Evolutionary conservation across 2,329 filamentous ascomycete genomes (phyloP).

Genomic region (Aspergillus brunneoviolaceus): DNA sequence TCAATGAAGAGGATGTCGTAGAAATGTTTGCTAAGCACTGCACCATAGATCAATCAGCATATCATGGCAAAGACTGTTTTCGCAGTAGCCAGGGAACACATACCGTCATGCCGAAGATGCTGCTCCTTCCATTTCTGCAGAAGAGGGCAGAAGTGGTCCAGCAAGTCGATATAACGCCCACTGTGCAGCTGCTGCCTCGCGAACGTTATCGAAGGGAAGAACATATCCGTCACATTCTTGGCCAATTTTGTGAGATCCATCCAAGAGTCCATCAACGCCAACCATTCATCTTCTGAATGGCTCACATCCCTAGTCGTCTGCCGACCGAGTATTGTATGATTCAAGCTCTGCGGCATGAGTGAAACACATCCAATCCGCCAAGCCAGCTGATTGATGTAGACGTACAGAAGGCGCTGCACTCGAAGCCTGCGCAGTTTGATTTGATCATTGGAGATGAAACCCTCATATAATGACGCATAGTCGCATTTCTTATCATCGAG

Average conservation of each 20-base stretch:
- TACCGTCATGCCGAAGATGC: slow-evolving; percentile 34
- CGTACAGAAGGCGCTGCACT: slow-evolving; percentile 42
- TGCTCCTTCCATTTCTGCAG: slow-evolving; percentile 40
- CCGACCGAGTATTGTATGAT: slow-evolving; percentile 33
- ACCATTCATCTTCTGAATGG: slow-evolving; percentile 48
- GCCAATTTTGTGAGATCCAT: slow-evolving; percentile 50
- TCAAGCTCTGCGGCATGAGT: slow-evolving; percentile 49
- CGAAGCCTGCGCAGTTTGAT: slow-evolving; percentile 35
- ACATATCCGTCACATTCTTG: slow-evolving; percentile 54
- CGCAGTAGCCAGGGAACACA: neutral
- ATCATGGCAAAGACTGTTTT: neutral
- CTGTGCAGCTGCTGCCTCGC: slow-evolving; percentile 41
- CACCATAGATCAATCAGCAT: neutral
- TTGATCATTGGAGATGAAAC: slow-evolving; percentile 30
- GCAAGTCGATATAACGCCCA: slow-evolving; percentile 52
- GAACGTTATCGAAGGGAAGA: slow-evolving; percentile 47
- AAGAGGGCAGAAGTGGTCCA: slow-evolving; percentile 43
- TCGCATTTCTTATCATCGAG: slow-evolving; percentile 37
- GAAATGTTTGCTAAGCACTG: slow-evolving; percentile 35
- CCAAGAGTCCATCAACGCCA: slow-evolving; percentile 55
- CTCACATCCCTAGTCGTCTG: slow-evolving; percentile 36
- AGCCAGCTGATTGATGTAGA: slow-evolving; percentile 54
- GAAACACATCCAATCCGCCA: slow-evolving; percentile 54
- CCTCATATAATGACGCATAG: slow-evolving; percentile 23
- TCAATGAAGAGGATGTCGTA: slow-evolving; percentile 56